Evolutionary conservation across 106 monocot genomes (phyloP).

Genomic region (Vanilla planifolia): DNA sequence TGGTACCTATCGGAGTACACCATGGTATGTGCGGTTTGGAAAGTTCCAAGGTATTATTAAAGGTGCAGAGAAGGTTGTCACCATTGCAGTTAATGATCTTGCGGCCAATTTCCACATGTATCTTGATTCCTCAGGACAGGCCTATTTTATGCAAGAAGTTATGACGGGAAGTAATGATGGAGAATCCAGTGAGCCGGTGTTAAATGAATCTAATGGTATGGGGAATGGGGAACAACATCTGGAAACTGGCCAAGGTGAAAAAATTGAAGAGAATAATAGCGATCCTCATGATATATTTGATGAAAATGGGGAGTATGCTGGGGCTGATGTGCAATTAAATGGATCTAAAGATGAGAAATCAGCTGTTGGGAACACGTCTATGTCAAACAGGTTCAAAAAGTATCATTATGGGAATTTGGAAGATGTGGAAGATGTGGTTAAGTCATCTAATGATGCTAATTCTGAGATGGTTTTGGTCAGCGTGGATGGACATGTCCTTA

Average conservation of each 20-base stretch:
- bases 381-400: conserved; percentile 25
- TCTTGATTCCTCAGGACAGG: conserved; percentile 90
- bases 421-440: conserved; percentile 69
- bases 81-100: conserved; percentile 70
- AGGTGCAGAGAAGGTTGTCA: conserved; percentile 79
- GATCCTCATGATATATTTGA: not conserved
- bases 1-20: conserved; percentile 89
- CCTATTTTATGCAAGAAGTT: conserved; percentile 86
- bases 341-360: conserved; percentile 24
- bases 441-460: conserved; percentile 50
- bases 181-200: conserved; percentile 10
- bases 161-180: conserved; percentile 17
- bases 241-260: conserved; percentile 9
- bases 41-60: conserved; percentile 96
- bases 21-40: conserved; percentile 96
- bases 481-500: conserved; percentile 95
- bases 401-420: conserved; percentile 75
- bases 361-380: conserved; percentile 15
- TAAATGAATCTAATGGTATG: conserved; percentile 13
- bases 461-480: conserved; percentile 89
- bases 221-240: conserved; percentile 7
- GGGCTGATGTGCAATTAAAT: conserved; percentile 4
- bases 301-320: conserved; percentile 16
- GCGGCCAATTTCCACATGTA: conserved; percentile 86
- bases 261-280: conserved; percentile 11